These are phyloP conservation scores for Kazachstania kunashirensis DNA, from an alignment of 805 yeast genomes.

Conservation along the genomic window DNA sequence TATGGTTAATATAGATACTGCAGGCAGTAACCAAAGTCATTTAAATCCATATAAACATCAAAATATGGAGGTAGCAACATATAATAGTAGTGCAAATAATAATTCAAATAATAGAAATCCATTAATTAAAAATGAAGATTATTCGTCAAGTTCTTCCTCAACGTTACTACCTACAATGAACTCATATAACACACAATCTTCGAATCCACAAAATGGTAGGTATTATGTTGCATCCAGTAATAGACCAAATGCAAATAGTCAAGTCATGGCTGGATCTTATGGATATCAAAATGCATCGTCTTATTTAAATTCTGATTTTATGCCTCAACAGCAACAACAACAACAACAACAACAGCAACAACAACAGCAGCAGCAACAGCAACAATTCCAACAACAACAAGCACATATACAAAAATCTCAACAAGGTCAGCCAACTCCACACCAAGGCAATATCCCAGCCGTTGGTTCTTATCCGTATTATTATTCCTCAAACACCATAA, in stretches of 20 bases:
- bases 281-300: conserved; percentile 2
- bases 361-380: conserved; percentile 6
- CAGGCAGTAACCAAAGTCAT: conserved; percentile 13
- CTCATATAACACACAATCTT: conserved; percentile 6
- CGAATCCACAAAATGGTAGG: conserved; percentile 6
- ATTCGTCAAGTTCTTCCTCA: conserved; percentile 1
- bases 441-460: background rate
- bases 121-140: conserved; percentile 6
- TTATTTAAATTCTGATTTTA: conserved; percentile 4
- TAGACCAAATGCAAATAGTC: conserved; percentile 1
- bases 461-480: conserved; percentile 5
- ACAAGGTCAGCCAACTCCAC: background rate
- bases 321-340: conserved; percentile 5
- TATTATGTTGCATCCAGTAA: conserved; percentile 2
- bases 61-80: conserved; percentile 4
- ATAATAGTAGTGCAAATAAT: conserved; percentile 3
- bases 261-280: background rate
- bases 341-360: conserved; percentile 9
- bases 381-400: conserved; percentile 11
- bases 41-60: conserved; percentile 5
- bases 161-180: conserved; percentile 4
- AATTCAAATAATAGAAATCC: conserved; percentile 2
- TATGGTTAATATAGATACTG: conserved; percentile 12
- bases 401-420: conserved; percentile 10
- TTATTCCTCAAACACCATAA: background rate